These are phyloP conservation scores for Paraphoma chrysanthemicola DNA, from an alignment of 2,329 filamentous ascomycete genomes.

Conservation along the genomic window DNA sequence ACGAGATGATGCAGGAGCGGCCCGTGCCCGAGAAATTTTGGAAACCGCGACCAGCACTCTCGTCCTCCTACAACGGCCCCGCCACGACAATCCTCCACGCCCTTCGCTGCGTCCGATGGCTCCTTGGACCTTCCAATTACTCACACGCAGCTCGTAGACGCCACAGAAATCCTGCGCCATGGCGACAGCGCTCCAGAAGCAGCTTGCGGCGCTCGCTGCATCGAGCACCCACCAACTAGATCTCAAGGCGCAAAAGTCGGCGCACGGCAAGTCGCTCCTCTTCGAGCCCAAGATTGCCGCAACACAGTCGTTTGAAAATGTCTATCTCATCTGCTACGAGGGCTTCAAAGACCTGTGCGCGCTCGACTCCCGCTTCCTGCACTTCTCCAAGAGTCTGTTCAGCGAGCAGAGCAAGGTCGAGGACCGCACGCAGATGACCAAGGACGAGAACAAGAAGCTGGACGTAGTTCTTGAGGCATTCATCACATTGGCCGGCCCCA, in stretches of 20 bases:
- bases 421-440: conserved; percentile 84
- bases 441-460: conserved; percentile 80
- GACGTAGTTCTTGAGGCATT: conserved; percentile 82
- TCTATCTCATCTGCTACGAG: conserved; percentile 86
- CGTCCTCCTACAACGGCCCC: neutral
- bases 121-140: conserved; percentile 5
- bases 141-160: neutral
- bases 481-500: conserved; percentile 77
- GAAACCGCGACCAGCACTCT: conserved; percentile 5
- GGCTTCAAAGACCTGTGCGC: conserved; percentile 92
- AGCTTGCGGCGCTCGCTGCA: conserved; percentile 90
- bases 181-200: conserved; percentile 84
- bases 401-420: conserved; percentile 90
- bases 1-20: conserved; percentile 26
- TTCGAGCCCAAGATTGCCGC: conserved; percentile 87
- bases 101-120: conserved; percentile 34
- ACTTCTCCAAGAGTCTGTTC: conserved; percentile 82
- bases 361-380: conserved; percentile 78
- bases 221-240: conserved; percentile 91
- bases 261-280: conserved; percentile 92
- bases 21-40: conserved; percentile 20
- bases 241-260: conserved; percentile 88
- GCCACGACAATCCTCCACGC: conserved; percentile 27
- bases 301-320: conserved; percentile 85
- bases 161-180: conserved; percentile 55